phyloP scores from a whole-genome alignment of 768 basidiomycete genomes.

The Boletus tomentosulus region DNA sequence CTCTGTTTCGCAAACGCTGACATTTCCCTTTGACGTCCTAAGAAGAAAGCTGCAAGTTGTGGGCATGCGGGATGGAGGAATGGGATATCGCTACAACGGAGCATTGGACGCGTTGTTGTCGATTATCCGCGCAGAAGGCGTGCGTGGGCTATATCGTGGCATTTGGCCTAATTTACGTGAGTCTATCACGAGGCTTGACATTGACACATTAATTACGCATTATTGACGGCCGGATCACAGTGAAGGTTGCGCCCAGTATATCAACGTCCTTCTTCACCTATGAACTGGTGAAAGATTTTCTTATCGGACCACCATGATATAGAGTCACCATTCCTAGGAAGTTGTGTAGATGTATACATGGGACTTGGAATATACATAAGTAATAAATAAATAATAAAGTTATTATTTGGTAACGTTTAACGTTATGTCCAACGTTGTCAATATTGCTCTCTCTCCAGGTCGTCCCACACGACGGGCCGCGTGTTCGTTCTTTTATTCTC shows the following conservation, averaged over 20 bases:
- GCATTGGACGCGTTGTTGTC: conserved; percentile 73
- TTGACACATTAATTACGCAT: not conserved
- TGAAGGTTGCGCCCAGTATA: conserved; percentile 89
- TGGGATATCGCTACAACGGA: conserved; percentile 68
- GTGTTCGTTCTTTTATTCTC: conserved; percentile 15
- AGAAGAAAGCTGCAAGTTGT: conserved; percentile 94
- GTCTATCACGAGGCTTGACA: conserved; percentile 24
- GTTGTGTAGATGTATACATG: not conserved
- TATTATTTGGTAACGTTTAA: not conserved
- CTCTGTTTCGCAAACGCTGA: conserved; percentile 90
- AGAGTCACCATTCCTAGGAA: not conserved
- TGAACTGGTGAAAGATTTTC: conserved; percentile 57
- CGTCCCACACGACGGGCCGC: conserved; percentile 16
- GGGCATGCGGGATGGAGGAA: conserved; percentile 61
- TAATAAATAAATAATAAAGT: conserved; percentile 1
- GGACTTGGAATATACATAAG: not conserved
- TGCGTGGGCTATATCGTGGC: conserved; percentile 76
- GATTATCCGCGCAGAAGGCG: conserved; percentile 71
- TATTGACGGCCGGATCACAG: conserved; percentile 35
- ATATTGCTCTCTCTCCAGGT: not conserved
- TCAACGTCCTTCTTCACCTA: conserved; percentile 85
- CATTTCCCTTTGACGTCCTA: conserved; percentile 94
- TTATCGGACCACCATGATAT: conserved; percentile 31
- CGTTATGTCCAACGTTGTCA: conserved; percentile 5
- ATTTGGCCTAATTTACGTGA: conserved; percentile 85